These are phyloP conservation scores for Globisporangium paddicum DNA, from an alignment of 352 stramenopile genomes.

Conservation along the genomic window DNA sequence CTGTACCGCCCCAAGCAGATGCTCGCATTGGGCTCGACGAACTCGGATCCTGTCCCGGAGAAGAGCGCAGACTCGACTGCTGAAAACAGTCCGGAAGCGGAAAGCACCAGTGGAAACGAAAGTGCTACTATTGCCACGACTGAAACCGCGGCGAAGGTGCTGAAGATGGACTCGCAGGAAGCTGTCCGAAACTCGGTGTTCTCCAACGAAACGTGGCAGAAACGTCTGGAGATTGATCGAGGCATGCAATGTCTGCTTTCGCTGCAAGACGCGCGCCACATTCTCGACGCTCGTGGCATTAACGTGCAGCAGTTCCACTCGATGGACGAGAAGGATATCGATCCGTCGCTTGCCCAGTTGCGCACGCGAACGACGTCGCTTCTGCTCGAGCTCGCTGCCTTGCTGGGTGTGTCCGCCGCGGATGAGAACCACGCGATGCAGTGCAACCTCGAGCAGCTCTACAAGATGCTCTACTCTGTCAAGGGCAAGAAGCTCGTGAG, in stretches of 20 bases:
- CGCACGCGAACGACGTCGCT: slow-evolving; percentile 62
- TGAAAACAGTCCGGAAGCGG: slow-evolving; percentile 2
- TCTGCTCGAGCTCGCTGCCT: slow-evolving; percentile 56
- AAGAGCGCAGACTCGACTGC: slow-evolving; percentile 14
- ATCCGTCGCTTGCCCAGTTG: slow-evolving; percentile 61
- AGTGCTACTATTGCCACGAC: neutral
- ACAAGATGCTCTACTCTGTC: slow-evolving; percentile 43
- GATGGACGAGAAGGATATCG: slow-evolving; percentile 64
- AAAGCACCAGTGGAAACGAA: neutral
- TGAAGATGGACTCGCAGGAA: slow-evolving; percentile 43
- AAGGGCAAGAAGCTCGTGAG: slow-evolving; percentile 80
- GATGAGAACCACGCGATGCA: slow-evolving; percentile 22
- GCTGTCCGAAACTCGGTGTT: slow-evolving; percentile 60
- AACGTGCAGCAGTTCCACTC: slow-evolving; percentile 87
- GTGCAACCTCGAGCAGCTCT: slow-evolving; percentile 51
- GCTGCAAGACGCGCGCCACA: slow-evolving; percentile 74
- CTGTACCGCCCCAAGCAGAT: slow-evolving; percentile 73
- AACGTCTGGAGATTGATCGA: slow-evolving; percentile 68
- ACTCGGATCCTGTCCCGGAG: slow-evolving; percentile 6
- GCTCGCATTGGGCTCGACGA: slow-evolving; percentile 36
- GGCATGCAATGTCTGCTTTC: slow-evolving; percentile 75
- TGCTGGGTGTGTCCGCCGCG: slow-evolving; percentile 47
- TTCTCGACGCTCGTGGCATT: slow-evolving; percentile 76
- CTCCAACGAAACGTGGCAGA: slow-evolving; percentile 60
- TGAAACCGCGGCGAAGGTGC: slow-evolving; percentile 30